Evolutionary conservation across 1,284 basidiomycete genomes (phyloP), one percentile per base, ranked within the genome.

Genomic region (Lignosus rhinocerotis): DNA sequence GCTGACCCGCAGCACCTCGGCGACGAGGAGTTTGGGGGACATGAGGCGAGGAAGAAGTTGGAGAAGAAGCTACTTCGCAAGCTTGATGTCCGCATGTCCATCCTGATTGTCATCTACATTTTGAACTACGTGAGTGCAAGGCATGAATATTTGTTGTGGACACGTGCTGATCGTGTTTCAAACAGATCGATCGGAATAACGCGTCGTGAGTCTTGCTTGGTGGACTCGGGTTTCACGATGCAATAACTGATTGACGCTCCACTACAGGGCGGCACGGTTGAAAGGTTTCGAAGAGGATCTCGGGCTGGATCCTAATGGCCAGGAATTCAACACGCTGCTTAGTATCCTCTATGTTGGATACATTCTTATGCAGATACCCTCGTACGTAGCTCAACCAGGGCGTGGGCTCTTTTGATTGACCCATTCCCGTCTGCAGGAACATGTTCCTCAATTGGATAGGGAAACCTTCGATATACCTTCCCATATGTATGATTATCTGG

Each of bases 321-420:
- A 77, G 44, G 79, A 92, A 67, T 93, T 92, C 70, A 81, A 85
- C 10, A 89, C 87, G 0, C 72, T 92, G 25, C 72, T 94, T 33
- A 86, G 85, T 21, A 84, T 92, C 60, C 81, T 93, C 41, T 93
- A 90, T 67, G 82, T 91, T 47, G 90, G 89, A 30, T 93, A 93
- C 67, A 85, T 90, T 62, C 71, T 90, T 54, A 90, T 91, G 85
- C 91, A 93, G 70, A 82, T 90, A 51, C 89, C 88, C 16, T 90
- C 87, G 86, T 88, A 68, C 69, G 83, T 74, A 9, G 46, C 50
- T 8, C 46, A 34, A 48, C 49, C 21, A 42, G 55, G 39, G 49
- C 51, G 19, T 33, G 48, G 36, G 7, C 25, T 16, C 12, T 10
- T 10, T 17, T 19, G 16, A 17, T 2, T 45, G 1, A 21, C 36